Evolutionary conservation across 352 stramenopile genomes (phyloP).

Genomic region (Plasmopara viticola): DNA sequence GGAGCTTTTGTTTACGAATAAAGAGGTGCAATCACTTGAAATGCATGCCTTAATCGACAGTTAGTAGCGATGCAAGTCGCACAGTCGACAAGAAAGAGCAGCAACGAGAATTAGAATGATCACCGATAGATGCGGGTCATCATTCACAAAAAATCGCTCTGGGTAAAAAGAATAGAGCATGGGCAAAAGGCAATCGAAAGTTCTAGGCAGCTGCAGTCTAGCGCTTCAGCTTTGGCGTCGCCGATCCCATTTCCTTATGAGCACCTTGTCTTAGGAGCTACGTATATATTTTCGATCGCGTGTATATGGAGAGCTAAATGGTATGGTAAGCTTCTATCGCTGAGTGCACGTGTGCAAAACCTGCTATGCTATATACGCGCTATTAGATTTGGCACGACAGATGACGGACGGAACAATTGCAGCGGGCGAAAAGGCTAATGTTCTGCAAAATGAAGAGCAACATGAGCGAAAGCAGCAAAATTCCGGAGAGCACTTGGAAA

Average conservation of each 20-base stretch:
- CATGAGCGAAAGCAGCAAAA: conserved; percentile 16
- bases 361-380: conserved; percentile 84
- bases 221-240: not conserved
- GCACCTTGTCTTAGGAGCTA: conserved; percentile 46
- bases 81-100: conserved; percentile 12
- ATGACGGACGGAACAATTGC: conserved; percentile 15
- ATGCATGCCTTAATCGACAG: conserved; percentile 33
- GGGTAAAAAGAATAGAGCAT: conserved; percentile 54
- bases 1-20: conserved; percentile 42
- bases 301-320: conserved; percentile 49
- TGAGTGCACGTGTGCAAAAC: conserved; percentile 77
- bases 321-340: conserved; percentile 72
- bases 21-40: conserved; percentile 35
- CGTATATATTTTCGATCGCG: conserved; percentile 43
- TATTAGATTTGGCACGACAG: conserved; percentile 69
- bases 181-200: conserved; percentile 14
- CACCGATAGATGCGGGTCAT: conserved; percentile 43
- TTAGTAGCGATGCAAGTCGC: conserved; percentile 34
- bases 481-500: conserved; percentile 41
- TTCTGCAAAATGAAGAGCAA: conserved; percentile 22
- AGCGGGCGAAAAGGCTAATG: conserved; percentile 8
- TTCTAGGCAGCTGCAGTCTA: conserved; percentile 5
- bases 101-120: conserved; percentile 6
- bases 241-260: conserved; percentile 33
- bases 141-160: conserved; percentile 73